Conservation (phyloP, 2,329 filamentous ascomycete species). For the Fusarium oligoseptatum region DNA sequence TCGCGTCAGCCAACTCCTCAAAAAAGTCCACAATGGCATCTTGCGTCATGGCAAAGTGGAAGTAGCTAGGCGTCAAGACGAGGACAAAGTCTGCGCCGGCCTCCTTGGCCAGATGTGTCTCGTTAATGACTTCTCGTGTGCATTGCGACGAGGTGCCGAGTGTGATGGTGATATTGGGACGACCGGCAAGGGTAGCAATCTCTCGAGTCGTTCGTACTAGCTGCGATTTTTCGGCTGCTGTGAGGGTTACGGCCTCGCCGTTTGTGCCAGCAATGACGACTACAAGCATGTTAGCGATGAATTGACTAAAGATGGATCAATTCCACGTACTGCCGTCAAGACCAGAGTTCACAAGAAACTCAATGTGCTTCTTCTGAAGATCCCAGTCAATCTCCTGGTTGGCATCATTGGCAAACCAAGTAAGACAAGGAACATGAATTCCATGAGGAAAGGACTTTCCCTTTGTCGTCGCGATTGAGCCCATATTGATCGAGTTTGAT, state of each 20-base stretch:
- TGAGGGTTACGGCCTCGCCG: slow-evolving; percentile 79
- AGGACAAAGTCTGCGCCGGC: slow-evolving; percentile 77
- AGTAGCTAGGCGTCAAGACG: slow-evolving; percentile 79
- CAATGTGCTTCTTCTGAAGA: slow-evolving; percentile 64
- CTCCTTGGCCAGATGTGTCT: slow-evolving; percentile 72
- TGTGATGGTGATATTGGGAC: slow-evolving; percentile 71
- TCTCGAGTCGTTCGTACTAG: slow-evolving; percentile 73
- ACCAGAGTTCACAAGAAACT: slow-evolving; percentile 66
- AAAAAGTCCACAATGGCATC: slow-evolving; percentile 74
- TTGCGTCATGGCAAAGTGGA: slow-evolving; percentile 72
- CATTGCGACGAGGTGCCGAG: slow-evolving; percentile 76
- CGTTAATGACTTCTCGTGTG: slow-evolving; percentile 74
- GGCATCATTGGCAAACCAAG: slow-evolving; percentile 64
- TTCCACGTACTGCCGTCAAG: slow-evolving; percentile 60
- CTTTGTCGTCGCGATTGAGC: slow-evolving; percentile 45
- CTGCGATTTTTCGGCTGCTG: slow-evolving; percentile 71
- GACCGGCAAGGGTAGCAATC: slow-evolving; percentile 69
- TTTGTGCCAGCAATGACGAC: slow-evolving; percentile 80
- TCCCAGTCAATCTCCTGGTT: slow-evolving; percentile 69
- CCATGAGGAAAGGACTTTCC: slow-evolving; percentile 59
- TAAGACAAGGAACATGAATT: slow-evolving; percentile 69
- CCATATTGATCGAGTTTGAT: slow-evolving; percentile 37
- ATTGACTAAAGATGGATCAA: fast-evolving
- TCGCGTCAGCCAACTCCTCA: slow-evolving; percentile 67
- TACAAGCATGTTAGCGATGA: slow-evolving; percentile 32